Conservation (phyloP, 2,329 filamentous ascomycete species). For the Aspergillus novofumigatus region DNA sequence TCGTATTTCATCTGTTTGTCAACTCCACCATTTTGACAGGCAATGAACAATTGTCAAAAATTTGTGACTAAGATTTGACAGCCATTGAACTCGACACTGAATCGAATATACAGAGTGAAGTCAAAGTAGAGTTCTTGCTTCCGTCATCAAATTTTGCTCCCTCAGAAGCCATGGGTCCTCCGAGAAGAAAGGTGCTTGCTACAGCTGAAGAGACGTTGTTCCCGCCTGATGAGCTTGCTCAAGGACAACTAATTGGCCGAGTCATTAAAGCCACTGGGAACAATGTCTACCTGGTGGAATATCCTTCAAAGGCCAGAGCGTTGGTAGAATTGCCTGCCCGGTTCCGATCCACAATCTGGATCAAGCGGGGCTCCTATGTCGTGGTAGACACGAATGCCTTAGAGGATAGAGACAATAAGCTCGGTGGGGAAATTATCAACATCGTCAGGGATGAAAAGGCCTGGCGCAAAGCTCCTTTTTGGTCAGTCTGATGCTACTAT, state of each 20-base stretch:
- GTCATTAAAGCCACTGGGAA: slow-evolving; percentile 82
- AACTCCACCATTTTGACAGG: neutral
- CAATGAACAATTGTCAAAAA: neutral
- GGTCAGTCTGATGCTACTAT: slow-evolving; percentile 49
- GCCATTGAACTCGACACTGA: neutral
- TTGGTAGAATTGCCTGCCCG: slow-evolving; percentile 77
- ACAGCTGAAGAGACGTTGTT: slow-evolving; percentile 68
- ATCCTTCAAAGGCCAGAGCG: slow-evolving; percentile 62
- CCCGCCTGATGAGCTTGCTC: slow-evolving; percentile 52
- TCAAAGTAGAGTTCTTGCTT: neutral
- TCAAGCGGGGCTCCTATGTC: slow-evolving; percentile 84
- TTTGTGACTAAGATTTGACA: neutral
- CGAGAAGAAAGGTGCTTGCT: slow-evolving; percentile 72
- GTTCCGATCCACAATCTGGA: slow-evolving; percentile 91
- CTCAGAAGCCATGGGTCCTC: slow-evolving; percentile 57
- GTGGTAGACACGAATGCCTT: slow-evolving; percentile 68
- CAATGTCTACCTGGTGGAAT: slow-evolving; percentile 75
- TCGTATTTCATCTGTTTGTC: neutral
- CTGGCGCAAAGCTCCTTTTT: slow-evolving; percentile 87
- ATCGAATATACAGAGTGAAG: neutral
- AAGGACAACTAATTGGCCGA: slow-evolving; percentile 64
- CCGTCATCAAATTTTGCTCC: neutral
- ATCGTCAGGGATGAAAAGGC: slow-evolving; percentile 85
- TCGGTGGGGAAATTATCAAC: slow-evolving; percentile 86
- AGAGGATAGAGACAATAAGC: slow-evolving; percentile 67